A percentile compares a stretch with the other conserved stretches of the same genome.
phyloP scores from a whole-genome alignment of 345 rosid species.

The Moricandia moricandioides region DNA sequence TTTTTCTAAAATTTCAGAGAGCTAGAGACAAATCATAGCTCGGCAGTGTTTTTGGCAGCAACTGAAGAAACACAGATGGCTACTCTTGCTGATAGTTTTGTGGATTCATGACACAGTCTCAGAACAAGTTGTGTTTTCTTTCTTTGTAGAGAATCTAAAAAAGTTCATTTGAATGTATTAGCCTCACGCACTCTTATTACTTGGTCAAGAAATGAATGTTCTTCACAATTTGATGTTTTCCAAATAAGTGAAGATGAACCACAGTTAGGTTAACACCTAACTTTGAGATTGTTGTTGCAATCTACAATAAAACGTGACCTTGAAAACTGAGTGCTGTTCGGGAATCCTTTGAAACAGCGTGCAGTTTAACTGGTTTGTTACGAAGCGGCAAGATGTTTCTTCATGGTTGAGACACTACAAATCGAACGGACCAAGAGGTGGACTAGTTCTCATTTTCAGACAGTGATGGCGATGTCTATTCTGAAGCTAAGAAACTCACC shows the following conservation, averaged over 20 bases:
- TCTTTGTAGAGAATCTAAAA: not conserved
- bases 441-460: not conserved
- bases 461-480: slow-evolving; percentile 56
- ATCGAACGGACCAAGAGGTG: not conserved
- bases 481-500: slow-evolving; percentile 45
- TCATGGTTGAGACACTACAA: not conserved
- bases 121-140: not conserved
- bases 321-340: not conserved
- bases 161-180: slow-evolving; percentile 15
- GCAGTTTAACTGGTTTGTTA: not conserved
- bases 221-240: slow-evolving; percentile 1
- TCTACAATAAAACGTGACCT: not conserved
- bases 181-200: not conserved
- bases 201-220: not conserved
- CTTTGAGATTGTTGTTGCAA: not conserved
- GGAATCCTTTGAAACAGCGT: not conserved
- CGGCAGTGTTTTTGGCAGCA: not conserved
- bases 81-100: not conserved
- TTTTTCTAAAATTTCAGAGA: slow-evolving; percentile 20
- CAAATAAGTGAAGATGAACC: not conserved
- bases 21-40: not conserved
- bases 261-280: not conserved
- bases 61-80: not conserved
- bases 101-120: not conserved
- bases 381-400: slow-evolving; percentile 13